A percentile compares a stretch with the other conserved stretches of the same genome.
phyloP scores from a whole-genome alignment of 805 yeast genomes.

The Metschnikowia dekortorum region DNA sequence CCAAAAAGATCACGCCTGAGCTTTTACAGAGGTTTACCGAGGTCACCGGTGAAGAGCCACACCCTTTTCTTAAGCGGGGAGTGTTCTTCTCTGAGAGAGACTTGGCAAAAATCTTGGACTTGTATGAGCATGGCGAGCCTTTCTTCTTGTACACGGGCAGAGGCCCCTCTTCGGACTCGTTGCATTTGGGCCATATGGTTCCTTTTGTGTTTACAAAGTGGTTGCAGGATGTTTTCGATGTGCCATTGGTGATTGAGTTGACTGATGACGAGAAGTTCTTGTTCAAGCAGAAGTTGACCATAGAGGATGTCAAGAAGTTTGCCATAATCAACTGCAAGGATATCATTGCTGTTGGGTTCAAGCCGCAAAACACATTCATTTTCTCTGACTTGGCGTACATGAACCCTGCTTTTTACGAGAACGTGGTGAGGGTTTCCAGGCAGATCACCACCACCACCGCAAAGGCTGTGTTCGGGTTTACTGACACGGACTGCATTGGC shows the following conservation, averaged over 20 bases:
- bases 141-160: slow-evolving; percentile 96
- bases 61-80: slow-evolving; percentile 84
- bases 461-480: slow-evolving; percentile 93
- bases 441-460: slow-evolving; percentile 98
- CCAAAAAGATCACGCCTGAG: slow-evolving; percentile 64
- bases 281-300: slow-evolving; percentile 85
- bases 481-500: slow-evolving; percentile 92
- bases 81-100: slow-evolving; percentile 91
- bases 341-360: slow-evolving; percentile 90
- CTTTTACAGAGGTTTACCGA: slow-evolving; percentile 68
- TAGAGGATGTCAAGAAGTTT: slow-evolving; percentile 79
- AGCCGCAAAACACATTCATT: slow-evolving; percentile 90
- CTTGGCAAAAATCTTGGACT: slow-evolving; percentile 68
- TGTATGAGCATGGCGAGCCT: slow-evolving; percentile 92
- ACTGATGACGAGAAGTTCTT: slow-evolving; percentile 97
- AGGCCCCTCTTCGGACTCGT: slow-evolving; percentile 90
- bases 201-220: slow-evolving; percentile 95
- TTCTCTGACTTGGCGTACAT: slow-evolving; percentile 90
- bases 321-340: slow-evolving; percentile 86
- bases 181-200: slow-evolving; percentile 96
- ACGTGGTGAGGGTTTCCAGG: slow-evolving; percentile 86
- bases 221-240: slow-evolving; percentile 97
- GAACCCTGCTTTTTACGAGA: slow-evolving; percentile 93
- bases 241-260: slow-evolving; percentile 86
- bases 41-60: slow-evolving; percentile 90